Conservation (phyloP, 306 rosid genomes). For the Alnus glutinosa region DNA sequence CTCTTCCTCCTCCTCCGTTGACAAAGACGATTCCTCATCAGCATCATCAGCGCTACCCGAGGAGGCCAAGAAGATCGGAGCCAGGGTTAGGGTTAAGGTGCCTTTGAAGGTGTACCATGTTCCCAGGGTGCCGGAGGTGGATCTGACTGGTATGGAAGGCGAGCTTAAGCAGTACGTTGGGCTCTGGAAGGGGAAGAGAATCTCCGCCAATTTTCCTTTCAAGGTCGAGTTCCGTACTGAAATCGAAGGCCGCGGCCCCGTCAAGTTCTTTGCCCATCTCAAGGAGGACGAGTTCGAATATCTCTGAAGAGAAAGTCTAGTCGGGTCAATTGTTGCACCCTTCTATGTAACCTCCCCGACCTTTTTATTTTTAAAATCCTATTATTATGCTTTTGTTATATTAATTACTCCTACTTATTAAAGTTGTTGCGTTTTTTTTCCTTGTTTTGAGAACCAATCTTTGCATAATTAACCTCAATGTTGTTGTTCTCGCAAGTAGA, state of each 20-base stretch:
- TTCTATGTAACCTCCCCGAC: background rate
- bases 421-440: background rate
- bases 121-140: slow-evolving; percentile 68
- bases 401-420: background rate
- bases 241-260: slow-evolving; percentile 70
- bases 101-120: slow-evolving; percentile 86
- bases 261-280: slow-evolving; percentile 88
- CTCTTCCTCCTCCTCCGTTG: slow-evolving; percentile 26
- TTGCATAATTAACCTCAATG: background rate
- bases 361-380: background rate
- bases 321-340: background rate
- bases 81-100: slow-evolving; percentile 73
- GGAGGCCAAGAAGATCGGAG: slow-evolving; percentile 54
- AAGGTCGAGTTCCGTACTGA: slow-evolving; percentile 71
- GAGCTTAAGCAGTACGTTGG: slow-evolving; percentile 75
- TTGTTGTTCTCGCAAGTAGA: background rate
- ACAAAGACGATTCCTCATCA: slow-evolving; percentile 13
- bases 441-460: background rate
- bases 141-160: slow-evolving; percentile 77
- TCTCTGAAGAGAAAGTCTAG: slow-evolving; percentile 10
- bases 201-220: slow-evolving; percentile 86
- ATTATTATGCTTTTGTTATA: background rate
- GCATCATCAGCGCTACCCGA: slow-evolving; percentile 29
- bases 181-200: slow-evolving; percentile 82
- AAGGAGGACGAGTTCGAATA: slow-evolving; percentile 87